These are phyloP conservation scores for Sporothrix humicola DNA, from an alignment of 2,329 filamentous ascomycete species.

Conservation along the genomic window DNA sequence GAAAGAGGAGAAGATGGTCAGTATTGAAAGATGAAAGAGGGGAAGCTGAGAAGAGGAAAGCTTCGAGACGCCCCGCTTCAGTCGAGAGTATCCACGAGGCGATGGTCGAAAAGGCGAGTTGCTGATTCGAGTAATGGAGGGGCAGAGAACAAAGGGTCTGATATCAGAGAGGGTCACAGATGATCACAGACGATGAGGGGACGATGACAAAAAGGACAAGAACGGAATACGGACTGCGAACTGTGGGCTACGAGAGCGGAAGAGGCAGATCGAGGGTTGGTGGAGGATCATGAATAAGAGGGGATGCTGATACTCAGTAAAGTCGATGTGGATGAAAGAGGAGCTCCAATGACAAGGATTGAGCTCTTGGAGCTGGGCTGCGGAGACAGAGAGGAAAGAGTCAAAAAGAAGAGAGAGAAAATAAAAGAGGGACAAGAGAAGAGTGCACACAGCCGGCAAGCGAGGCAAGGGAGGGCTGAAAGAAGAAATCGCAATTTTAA, in stretches of 20 bases:
- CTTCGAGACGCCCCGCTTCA: not conserved
- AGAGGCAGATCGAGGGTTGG: not conserved
- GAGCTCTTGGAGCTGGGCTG: not conserved
- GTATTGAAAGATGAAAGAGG: too few species aligned
- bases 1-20: not conserved
- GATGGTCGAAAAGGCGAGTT: slow-evolving; percentile 8
- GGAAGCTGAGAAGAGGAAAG: not conserved
- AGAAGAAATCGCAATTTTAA: slow-evolving; percentile 5
- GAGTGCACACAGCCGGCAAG: not conserved
- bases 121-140: slow-evolving; percentile 6
- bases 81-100: not conserved
- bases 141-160: not conserved
- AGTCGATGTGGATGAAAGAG: not conserved
- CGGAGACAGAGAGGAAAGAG: slow-evolving; percentile 1
- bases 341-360: not conserved
- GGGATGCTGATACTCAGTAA: not conserved
- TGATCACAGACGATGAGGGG: not conserved
- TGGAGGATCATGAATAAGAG: not conserved
- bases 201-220: not conserved
- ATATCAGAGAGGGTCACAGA: too few species aligned
- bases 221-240: not conserved
- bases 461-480: slow-evolving; percentile 17
- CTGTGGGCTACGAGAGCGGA: too few species aligned
- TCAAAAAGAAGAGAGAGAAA: too few species aligned
- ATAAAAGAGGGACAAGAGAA: not conserved